These are phyloP conservation scores for Cryptococcus sp. DNA, from an alignment of 1,284 basidiomycete genomes.

Conservation along the genomic window DNA sequence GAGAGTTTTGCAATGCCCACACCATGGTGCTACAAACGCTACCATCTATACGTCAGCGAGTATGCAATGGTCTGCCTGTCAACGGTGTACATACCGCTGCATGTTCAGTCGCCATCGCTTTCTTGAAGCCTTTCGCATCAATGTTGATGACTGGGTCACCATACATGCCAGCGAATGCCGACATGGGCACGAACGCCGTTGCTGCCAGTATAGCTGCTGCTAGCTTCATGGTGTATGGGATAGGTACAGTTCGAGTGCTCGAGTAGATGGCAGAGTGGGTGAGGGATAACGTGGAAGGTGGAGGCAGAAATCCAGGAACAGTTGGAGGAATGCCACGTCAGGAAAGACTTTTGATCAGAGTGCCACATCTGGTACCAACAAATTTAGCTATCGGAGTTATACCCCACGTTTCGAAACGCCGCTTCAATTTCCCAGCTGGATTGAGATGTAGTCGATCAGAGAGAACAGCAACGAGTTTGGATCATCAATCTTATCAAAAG, in stretches of 20 bases:
- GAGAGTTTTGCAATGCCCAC: constrained; percentile 75
- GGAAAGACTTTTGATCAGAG: no score
- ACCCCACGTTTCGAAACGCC: background rate
- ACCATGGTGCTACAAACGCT: constrained; percentile 86
- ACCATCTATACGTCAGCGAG: constrained; percentile 52
- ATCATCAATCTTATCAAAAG: no score
- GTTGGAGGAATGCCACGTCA: no score
- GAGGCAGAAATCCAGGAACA: no score
- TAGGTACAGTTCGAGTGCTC: background rate
- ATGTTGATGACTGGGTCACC: constrained; percentile 69
- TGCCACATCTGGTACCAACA: no score
- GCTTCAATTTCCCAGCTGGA: no score
- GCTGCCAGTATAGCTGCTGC: constrained; percentile 28
- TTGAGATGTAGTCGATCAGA: no score
- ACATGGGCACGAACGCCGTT: constrained; percentile 36
- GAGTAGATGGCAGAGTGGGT: background rate
- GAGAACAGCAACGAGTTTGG: no score
- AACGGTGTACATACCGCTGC: constrained; percentile 40
- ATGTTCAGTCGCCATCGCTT: constrained; percentile 71
- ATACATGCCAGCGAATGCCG: constrained; percentile 70
- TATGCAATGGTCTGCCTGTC: background rate
- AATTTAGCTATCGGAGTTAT: no score
- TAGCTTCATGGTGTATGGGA: constrained; percentile 10
- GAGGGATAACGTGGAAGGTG: no score
- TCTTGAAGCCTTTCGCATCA: constrained; percentile 66